A percentile compares a stretch with the other conserved stretches of the same genome.
Conservation (phyloP, 2,329 filamentous ascomycete species). For the Blumeriella jaapii region DNA sequence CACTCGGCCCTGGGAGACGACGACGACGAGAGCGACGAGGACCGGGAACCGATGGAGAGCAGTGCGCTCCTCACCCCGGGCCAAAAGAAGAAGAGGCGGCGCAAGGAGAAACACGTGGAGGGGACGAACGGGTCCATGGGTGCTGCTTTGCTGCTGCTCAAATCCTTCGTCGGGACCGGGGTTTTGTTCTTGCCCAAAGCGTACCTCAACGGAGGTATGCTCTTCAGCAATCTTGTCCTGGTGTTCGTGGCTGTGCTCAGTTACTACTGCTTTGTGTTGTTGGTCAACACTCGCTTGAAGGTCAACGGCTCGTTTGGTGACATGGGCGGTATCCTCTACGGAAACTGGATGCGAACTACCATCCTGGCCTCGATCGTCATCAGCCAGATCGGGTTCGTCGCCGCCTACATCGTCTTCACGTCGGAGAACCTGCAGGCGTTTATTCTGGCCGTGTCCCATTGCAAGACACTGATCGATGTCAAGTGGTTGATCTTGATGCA, state of each 20-base stretch:
- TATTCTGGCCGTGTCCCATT: constrained; percentile 81
- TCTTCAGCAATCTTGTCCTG: constrained; percentile 90
- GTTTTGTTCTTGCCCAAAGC: constrained; percentile 88
- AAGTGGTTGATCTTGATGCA: constrained; percentile 88
- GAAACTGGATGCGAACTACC: constrained; percentile 75
- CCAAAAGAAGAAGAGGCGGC: constrained; percentile 54
- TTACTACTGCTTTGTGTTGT: constrained; percentile 94
- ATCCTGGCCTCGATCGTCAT: constrained; percentile 90
- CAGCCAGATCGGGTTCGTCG: constrained; percentile 89
- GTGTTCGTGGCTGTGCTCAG: constrained; percentile 74
- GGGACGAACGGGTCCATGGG: constrained; percentile 70
- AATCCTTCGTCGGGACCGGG: constrained; percentile 95
- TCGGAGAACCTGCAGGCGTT: constrained; percentile 93
- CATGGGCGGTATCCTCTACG: constrained; percentile 85
- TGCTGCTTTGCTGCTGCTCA: constrained; percentile 76
- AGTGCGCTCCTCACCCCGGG: constrained; percentile 73
- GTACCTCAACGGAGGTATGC: constrained; percentile 92
- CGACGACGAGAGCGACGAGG: constrained; percentile 48
- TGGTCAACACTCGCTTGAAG: constrained; percentile 75
- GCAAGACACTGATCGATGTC: constrained; percentile 74
- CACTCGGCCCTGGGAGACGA: constrained; percentile 42
- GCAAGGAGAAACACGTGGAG: constrained; percentile 60
- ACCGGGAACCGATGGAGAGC: constrained; percentile 73
- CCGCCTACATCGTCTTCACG: constrained; percentile 94
- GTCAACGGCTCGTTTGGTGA: constrained; percentile 95